These are phyloP conservation scores for Leccinum insigne DNA, from an alignment of 1,284 basidiomycete genomes.

Conservation along the genomic window DNA sequence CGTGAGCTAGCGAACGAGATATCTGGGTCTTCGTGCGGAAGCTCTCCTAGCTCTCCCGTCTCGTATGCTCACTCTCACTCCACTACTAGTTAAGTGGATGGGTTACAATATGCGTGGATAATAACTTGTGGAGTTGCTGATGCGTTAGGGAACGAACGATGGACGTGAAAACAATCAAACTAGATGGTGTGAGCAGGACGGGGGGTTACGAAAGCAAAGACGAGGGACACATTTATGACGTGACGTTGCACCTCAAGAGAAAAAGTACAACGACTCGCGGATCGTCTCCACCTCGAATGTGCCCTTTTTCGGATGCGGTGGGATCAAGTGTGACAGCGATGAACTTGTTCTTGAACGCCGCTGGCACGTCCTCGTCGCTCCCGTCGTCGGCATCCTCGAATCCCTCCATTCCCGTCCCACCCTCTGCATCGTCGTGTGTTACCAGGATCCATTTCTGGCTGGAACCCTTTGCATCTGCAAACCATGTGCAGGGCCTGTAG, in stretches of 20 bases:
- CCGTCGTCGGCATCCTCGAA: conserved; percentile 14
- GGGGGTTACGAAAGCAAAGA: conserved; percentile 10
- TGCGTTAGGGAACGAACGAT: background rate
- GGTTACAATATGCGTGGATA: too few species aligned
- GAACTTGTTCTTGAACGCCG: conserved; percentile 57
- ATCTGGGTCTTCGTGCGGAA: too few species aligned
- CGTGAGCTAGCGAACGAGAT: too few species aligned
- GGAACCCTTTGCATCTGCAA: conserved; percentile 5
- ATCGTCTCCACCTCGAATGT: conserved; percentile 88
- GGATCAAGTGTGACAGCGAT: conserved; percentile 78
- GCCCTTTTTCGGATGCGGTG: conserved; percentile 86
- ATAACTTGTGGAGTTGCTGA: too few species aligned
- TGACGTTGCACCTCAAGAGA: conserved; percentile 55
- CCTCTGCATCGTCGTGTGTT: conserved; percentile 11
- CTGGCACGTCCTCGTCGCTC: conserved; percentile 25
- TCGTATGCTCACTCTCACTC: too few species aligned
- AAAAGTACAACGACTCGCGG: conserved; percentile 87
- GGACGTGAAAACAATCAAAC: background rate
- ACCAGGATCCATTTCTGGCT: conserved; percentile 13
- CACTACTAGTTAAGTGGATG: too few species aligned
- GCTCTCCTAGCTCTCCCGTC: too few species aligned
- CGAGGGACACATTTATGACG: background rate
- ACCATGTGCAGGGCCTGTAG: too few species aligned
- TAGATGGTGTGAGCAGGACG: background rate
- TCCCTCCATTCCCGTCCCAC: background rate